Evolutionary conservation across 2,329 filamentous ascomycete genomes (phyloP).

Genomic region (Thielaviopsis populi): DNA sequence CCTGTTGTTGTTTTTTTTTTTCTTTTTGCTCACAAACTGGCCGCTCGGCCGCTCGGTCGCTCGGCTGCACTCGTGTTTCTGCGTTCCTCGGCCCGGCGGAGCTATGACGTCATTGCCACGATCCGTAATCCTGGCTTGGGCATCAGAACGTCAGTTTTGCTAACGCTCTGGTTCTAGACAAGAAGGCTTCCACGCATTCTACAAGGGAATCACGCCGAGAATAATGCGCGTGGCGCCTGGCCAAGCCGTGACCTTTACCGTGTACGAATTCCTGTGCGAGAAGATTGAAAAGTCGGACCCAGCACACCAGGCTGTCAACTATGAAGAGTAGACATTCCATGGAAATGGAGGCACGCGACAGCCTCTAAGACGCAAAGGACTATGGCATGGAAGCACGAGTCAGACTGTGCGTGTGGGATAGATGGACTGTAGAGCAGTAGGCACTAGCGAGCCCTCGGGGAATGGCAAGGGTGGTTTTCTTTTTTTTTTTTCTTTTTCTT

Average conservation of each 20-base stretch:
- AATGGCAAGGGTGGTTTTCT: not conserved
- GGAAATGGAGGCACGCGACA: not conserved
- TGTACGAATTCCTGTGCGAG: constrained; percentile 64
- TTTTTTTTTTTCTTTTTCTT: no score
- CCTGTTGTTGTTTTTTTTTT: no score
- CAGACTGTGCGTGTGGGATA: not conserved
- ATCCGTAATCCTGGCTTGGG: not conserved
- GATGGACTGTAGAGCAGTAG: not conserved
- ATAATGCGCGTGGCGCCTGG: constrained; percentile 96
- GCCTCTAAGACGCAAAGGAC: no score
- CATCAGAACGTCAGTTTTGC: not conserved
- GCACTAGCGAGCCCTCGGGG: not conserved
- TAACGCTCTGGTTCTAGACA: constrained; percentile 38
- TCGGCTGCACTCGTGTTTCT: not conserved
- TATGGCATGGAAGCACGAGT: not conserved
- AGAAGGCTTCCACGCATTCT: constrained; percentile 89
- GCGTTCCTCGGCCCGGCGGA: constrained; percentile 4
- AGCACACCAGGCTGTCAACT: constrained; percentile 3
- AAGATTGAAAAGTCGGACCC: constrained; percentile 43
- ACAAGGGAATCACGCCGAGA: constrained; percentile 95
- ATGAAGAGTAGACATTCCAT: constrained; percentile 5
- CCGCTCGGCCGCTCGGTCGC: not conserved
- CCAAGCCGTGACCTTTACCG: constrained; percentile 64
- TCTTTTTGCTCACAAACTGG: not conserved
- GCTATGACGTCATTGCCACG: constrained; percentile 15